Base-by-base conservation (phyloP, 257 asterid genomes). In the Solanum bulbocastanum region DNA sequence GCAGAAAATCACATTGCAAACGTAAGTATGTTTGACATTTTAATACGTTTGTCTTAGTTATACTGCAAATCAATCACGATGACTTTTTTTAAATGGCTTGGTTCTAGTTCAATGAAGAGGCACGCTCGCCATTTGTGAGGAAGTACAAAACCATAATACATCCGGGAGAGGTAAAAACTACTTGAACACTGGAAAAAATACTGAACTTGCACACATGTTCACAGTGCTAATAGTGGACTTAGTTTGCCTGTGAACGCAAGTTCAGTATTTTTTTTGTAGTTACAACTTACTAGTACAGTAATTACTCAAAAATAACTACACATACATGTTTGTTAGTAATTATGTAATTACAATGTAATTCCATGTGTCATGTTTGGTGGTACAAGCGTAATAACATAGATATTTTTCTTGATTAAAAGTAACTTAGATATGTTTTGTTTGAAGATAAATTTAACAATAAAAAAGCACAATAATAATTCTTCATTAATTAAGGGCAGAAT, bases 71-170 rank as follows among this genome's bases (percentile, higher is more conserved):
- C 69, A 74, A 35, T 44, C 82, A 69, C 49, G 35, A 68, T 86
- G 42, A 39, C 81, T 83, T 72, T 68, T 72, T 74, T 89, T 87
- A 84, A 58, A n/a, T 87, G 87, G 27, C 69, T 85, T 90, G 76
- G 33, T 89, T 44, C 62, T 88, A 97, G 99, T 97, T 97, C 93
- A 95, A 97, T 90, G 99, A 95, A 91, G 99, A 97, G 91, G 95
- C 99, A 6, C 94, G 98, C 76, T 97, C 99, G 3, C 99, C 99
- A 5, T 96, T 91, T 88, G 97, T 97, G 76, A 97, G 93, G 94
- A 97, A 96, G 95, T 95, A 92, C 95, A 97, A 97, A 88, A 97
- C 99, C 58, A 94, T 97, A 89, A 91, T 97, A 88, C 99, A 97
- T 90, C 99, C 99, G 25, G 99, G 99, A 91, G 99, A 97, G 99